Base-by-base conservation (phyloP, 2,329 filamentous ascomycete genomes). In the Colletotrichum sp. region DNA sequence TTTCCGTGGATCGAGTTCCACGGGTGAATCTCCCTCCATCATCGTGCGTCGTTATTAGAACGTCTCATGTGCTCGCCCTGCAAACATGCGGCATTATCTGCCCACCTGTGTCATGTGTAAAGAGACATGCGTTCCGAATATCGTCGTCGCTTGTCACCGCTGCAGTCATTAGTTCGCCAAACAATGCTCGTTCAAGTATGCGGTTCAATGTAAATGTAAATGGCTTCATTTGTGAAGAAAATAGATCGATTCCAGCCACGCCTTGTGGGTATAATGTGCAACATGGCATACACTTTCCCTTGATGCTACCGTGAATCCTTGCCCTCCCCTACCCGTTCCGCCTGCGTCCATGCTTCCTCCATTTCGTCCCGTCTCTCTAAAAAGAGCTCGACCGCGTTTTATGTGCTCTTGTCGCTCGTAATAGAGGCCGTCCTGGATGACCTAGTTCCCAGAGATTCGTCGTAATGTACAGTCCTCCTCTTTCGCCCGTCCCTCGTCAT, bases 401-500 rank as follows among this genome's bases (percentile, higher is more conserved):
- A 32, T 21, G 32, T 73, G 32, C 39, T 59, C 28, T 9, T 59
- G 21, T 32, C 39, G 13, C 44, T 69, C 70, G 26, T 73, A 8
- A 26, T 44, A 69, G 44, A 69, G 68, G 26, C 36, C 34, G 44
- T 64, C 59, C 21, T 59, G 63, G 57, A 49, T 21, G 70, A 72
- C 70, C 15, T 21, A 10, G 59, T 32, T n/a, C 28, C 59, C n/a
- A 7, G 9, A 21, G n/a, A 18, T 13, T 36, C 52, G 49, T 52
- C 60, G 24, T 71, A 66, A 63, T 71, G 28, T 76, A 75, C 60
- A 69, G 8, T 62, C 75, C 75, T 62, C 52, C 66, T 62, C 65
- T 72, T 52, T 36, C 60, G 21, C 63, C 65, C 59, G 24, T 24
- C 62, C 52, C 26, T 30, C 32, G 24, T 62, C 66, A 59, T 63